These are phyloP conservation scores for Hypoxylon sp. DNA, from an alignment of 2,329 filamentous ascomycete genomes.

Conservation along the genomic window DNA sequence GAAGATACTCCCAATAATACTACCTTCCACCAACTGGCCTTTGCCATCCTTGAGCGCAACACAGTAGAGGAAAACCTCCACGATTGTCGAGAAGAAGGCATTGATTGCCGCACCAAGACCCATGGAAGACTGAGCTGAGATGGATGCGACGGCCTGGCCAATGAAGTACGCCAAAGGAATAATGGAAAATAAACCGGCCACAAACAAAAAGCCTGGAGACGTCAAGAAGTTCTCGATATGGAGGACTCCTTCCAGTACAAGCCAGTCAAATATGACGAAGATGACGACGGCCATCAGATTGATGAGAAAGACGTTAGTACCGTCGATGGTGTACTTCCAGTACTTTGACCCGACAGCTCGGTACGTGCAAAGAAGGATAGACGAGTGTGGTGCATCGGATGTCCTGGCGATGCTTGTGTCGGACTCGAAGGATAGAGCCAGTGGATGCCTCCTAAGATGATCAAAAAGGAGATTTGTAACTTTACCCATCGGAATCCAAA, in stretches of 20 bases:
- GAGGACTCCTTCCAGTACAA: conserved; percentile 78
- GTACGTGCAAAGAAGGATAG: conserved; percentile 96
- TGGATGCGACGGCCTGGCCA: conserved; percentile 96
- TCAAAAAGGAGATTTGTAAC: conserved; percentile 91
- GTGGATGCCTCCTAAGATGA: conserved; percentile 91
- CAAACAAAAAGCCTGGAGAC: conserved; percentile 87
- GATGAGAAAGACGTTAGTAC: conserved; percentile 99
- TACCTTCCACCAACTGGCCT: conserved; percentile 92
- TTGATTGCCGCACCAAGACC: conserved; percentile 97
- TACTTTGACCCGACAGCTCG: conserved; percentile 94
- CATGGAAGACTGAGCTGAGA: conserved; percentile 99
- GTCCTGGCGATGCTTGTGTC: conserved; percentile 82
- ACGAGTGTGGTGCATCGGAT: conserved; percentile 80
- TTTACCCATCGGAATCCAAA: conserved; percentile 98
- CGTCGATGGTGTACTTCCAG: conserved; percentile 99
- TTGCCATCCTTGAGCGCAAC: conserved; percentile 94
- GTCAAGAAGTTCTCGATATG: conserved; percentile 82
- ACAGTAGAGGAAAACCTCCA: conserved; percentile 98
- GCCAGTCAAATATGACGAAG: conserved; percentile 95
- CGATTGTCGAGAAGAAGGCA: conserved; percentile 96
- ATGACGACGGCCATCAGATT: conserved; percentile 95
- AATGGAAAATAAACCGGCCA: conserved; percentile 87
- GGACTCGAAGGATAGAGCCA: conserved; percentile 93
- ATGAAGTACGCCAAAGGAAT: conserved; percentile 99
- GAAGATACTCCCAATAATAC: conserved; percentile 97